These are phyloP conservation scores for Ganoderma boninense DNA, from an alignment of 1,284 basidiomycete species.

Conservation along the genomic window DNA sequence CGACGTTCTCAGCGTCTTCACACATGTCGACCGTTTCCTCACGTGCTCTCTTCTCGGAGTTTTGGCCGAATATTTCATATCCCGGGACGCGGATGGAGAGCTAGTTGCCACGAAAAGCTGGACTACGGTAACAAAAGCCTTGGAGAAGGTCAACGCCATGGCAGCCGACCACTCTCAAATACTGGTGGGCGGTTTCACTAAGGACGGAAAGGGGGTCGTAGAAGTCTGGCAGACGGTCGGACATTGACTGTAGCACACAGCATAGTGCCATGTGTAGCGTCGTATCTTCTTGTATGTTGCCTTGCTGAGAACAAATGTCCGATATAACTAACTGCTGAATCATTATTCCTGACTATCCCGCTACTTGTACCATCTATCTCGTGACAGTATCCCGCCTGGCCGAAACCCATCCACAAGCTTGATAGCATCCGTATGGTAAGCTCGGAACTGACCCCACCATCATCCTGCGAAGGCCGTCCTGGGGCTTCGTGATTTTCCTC, in stretches of 20 bases:
- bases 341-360: background rate
- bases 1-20: constrained; percentile 55
- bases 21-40: constrained; percentile 52
- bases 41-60: constrained; percentile 69
- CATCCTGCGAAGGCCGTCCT: background rate
- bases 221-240: constrained; percentile 56
- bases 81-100: constrained; percentile 40
- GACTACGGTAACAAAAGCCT: constrained; percentile 48
- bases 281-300: background rate
- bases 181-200: constrained; percentile 66
- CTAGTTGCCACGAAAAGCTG: constrained; percentile 51
- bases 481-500: background rate
- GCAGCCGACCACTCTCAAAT: constrained; percentile 53
- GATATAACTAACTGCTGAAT: no score
- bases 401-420: background rate
- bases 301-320: background rate
- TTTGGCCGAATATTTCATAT: constrained; percentile 56
- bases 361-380: background rate
- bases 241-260: background rate
- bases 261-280: background rate
- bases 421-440: background rate
- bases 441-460: background rate
- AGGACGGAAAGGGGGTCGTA: constrained; percentile 64
- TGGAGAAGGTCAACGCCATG: constrained; percentile 72
- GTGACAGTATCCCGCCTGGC: background rate